phyloP scores from a whole-genome alignment of 2,329 filamentous ascomycete species.

The Podosphaera leucotricha region DNA sequence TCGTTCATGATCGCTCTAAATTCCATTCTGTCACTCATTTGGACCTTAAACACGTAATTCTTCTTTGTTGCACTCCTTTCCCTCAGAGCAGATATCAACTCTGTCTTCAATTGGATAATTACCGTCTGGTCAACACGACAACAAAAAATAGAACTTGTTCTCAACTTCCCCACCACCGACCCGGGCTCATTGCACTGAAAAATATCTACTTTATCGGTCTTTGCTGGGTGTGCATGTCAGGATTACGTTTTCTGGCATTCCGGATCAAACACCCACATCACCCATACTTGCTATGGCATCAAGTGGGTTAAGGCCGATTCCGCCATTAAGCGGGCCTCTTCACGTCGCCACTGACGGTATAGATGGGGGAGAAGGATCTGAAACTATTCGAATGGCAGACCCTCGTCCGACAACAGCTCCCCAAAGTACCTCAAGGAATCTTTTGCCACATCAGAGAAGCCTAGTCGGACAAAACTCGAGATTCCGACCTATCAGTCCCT shows the following conservation, averaged over 20 bases:
- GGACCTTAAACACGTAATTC: background rate
- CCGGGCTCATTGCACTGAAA: background rate
- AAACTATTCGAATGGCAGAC: constrained; percentile 17
- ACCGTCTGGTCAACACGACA: background rate
- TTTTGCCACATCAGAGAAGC: constrained; percentile 10
- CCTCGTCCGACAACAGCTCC: constrained; percentile 8
- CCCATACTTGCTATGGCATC: constrained; percentile 5
- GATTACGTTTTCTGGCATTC: background rate
- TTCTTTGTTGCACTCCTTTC: background rate
- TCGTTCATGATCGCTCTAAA: background rate
- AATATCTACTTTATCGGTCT: background rate
- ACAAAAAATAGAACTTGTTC: background rate
- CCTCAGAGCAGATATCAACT: background rate
- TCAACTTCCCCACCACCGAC: background rate
- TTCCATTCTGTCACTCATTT: background rate
- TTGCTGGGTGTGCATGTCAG: background rate
- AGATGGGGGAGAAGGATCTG: constrained; percentile 22
- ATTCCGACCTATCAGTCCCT: constrained; percentile 9
- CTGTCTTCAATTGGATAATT: background rate
- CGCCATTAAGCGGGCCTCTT: background rate
- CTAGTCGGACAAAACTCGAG: constrained; percentile 4
- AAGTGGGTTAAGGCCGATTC: constrained; percentile 3
- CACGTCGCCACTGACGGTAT: constrained; percentile 24
- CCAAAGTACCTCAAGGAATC: constrained; percentile 12
- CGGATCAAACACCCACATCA: background rate